Base-by-base conservation (phyloP, 306 rosid species). In the Vigna reflexopilosa region DNA sequence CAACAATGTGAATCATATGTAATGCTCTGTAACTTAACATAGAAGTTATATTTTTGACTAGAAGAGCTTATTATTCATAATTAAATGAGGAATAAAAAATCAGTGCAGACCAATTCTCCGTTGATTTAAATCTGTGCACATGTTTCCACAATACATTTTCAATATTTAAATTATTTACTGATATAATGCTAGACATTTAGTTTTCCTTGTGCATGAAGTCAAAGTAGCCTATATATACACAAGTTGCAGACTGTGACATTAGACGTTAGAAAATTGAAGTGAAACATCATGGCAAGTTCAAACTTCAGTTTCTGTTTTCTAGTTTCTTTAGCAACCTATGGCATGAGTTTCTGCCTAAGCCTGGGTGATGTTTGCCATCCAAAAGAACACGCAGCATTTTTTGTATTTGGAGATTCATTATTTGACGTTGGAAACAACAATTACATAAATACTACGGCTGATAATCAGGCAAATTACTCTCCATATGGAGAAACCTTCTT, bases 401-500 rank as follows among this genome's bases (percentile, higher is more conserved):
- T 87, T 76, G 76, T 87, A 47, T 89, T 91, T 38, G 91, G 91
- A 9, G 96, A 91, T 77, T 91, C 91, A 20, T 1, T 78, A 28
- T 87, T 80, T 28, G 90, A 91, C 66, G 79, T 44, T 9, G 96
- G 96, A 22, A 91, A 86, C 58, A 87, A 91, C 45, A 83, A 89
- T 75, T 87, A 86, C 70, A 77, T 88, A 73, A 80, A 88, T 20
- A 19, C 77, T 2, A 36, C 19, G 5, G 63, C 61, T 57, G 62
- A 17, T 24, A 1, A 13, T 64, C 85, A 24, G 19, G 85, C 89
- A 9, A 86, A 85, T 42, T 81, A 47, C 40, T 7, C 16, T 10
- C 92, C 94, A 2, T 88, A 90, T 30, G 94, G 90, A 2, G 77
- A 84, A 45, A 84, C 85, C 63, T 88, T 84, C 85, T 90, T 86